Percentiles rank a stretch among this genome's conserved stretches.
These are phyloP conservation scores for Arctostaphylos glauca DNA, from an alignment of 148 eudicot genomes.

Conservation along the genomic window DNA sequence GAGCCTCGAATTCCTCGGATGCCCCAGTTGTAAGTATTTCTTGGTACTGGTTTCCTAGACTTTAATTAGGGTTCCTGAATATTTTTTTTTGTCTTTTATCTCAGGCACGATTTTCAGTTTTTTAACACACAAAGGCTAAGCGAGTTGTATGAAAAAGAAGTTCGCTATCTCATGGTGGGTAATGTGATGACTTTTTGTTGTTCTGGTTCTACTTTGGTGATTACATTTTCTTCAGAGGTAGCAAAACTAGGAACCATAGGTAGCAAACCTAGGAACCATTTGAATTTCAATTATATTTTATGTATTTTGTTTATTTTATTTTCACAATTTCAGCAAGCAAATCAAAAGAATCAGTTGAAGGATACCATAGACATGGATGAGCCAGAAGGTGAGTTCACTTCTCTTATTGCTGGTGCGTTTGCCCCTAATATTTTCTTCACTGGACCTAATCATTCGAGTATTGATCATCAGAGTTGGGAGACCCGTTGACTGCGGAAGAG, in stretches of 20 bases:
- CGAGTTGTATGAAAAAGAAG: conserved; percentile 98
- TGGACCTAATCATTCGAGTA: conserved; percentile 9
- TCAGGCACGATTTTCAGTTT: conserved; percentile 97
- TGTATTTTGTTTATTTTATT: not conserved
- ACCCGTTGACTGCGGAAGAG: conserved; percentile 94
- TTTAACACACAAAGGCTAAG: conserved; percentile 86
- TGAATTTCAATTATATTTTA: not conserved
- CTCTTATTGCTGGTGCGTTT: not conserved
- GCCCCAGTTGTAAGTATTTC: conserved; percentile 84
- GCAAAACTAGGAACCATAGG: not conserved
- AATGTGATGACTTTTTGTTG: not conserved
- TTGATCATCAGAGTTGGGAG: conserved; percentile 60
- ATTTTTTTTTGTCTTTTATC: not conserved
- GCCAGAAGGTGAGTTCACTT: conserved; percentile 55
- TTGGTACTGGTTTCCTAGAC: not conserved
- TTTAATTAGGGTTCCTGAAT: not conserved
- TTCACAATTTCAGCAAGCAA: conserved; percentile 45
- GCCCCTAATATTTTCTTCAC: not conserved
- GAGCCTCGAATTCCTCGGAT: conserved; percentile 99
- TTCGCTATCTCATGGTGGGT: conserved; percentile 89
- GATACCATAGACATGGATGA: conserved; percentile 95
- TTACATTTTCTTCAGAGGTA: not conserved
- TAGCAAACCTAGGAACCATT: not conserved
- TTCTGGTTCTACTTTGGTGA: not conserved
- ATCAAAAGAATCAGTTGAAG: conserved; percentile 83